Base-by-base conservation (phyloP, 2,329 filamentous ascomycete genomes). In the Apiospora malaysiana region DNA sequence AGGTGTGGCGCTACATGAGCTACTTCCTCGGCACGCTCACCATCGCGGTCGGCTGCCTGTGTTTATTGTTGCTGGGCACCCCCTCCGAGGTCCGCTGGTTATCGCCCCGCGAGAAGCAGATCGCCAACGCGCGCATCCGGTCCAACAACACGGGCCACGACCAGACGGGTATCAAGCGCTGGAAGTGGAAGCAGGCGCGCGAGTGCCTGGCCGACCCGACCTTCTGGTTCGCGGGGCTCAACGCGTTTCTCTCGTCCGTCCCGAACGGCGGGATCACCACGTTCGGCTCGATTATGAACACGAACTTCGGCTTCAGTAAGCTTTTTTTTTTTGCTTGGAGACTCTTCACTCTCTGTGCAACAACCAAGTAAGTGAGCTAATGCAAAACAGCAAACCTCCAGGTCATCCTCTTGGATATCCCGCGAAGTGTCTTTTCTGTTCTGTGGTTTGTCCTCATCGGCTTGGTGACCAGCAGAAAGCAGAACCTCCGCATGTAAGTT, bases 1-100 rank as follows among this genome's bases (percentile, higher is more conserved):
- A 82, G 71, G 76, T 81, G 0, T 83, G 81, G 81, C 74, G 81
- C 23, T 82, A 82, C 70, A 82, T 82, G 77, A 80, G 78, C 14
- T 81, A 81, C 70, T 82, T 82, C 65, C 77, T 82, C 0, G 81
- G 81, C 4, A 70, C 74, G 4, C 71, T 82, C 27, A 83, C 81
- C 0, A 77, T 82, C 18, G 21, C 81, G 12, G 75, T 75, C 7
- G 80, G 81, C 3, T 73, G 69, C 25, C 70, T 81, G 6, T 82
- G 80, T 32, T 73, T 83, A 3, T 75, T 81, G 49, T 70, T 82
- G 1, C 76, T 82, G 0, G 81, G 81, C 0, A 82, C 81, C 0
- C 81, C 81, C 1, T 81, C 80, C 1, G 81, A 83, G 68, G 81
- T 82, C 2, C 76, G 77, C 16, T 82, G 81, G 81, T 67, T 83